Evolutionary conservation across 2,329 filamentous ascomycete species (phyloP).

Genomic region (Sphaceloma murrayae): DNA sequence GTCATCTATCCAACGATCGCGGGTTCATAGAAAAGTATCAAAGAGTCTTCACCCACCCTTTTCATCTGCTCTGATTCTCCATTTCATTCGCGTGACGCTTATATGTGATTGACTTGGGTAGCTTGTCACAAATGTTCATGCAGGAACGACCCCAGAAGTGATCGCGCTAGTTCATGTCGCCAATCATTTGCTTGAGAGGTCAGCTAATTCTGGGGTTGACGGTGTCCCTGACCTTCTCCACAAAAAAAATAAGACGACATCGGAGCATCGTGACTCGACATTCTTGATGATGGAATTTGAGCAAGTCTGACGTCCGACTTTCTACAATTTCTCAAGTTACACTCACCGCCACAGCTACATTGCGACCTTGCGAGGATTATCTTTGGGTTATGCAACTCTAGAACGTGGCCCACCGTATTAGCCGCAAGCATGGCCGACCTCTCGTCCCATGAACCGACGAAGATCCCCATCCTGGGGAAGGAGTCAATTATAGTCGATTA

Average conservation of each 20-base stretch:
- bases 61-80: too few species aligned
- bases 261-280: constrained; percentile 15
- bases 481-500: constrained; percentile 89
- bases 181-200: too few species aligned
- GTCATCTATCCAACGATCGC: constrained; percentile 47
- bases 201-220: too few species aligned
- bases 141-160: constrained; percentile 10
- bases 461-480: constrained; percentile 74
- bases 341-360: too few species aligned
- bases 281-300: neutral
- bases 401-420: too few species aligned
- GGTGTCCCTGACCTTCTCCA: constrained; percentile 11
- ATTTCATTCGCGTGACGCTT: constrained; percentile 10
- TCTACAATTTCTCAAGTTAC: too few species aligned
- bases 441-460: constrained; percentile 35
- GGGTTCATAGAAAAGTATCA: constrained; percentile 13
- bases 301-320: too few species aligned
- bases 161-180: too few species aligned
- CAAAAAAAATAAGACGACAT: constrained; percentile 16
- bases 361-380: too few species aligned
- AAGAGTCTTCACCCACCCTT: constrained; percentile 18
- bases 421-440: constrained; percentile 6
- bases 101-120: too few species aligned
- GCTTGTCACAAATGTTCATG: neutral
- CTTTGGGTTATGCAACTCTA: constrained; percentile 2